Evolutionary conservation across 345 rosid species (phyloP), one percentile per base, ranked within the genome.

Genomic region (Populus tremula): DNA sequence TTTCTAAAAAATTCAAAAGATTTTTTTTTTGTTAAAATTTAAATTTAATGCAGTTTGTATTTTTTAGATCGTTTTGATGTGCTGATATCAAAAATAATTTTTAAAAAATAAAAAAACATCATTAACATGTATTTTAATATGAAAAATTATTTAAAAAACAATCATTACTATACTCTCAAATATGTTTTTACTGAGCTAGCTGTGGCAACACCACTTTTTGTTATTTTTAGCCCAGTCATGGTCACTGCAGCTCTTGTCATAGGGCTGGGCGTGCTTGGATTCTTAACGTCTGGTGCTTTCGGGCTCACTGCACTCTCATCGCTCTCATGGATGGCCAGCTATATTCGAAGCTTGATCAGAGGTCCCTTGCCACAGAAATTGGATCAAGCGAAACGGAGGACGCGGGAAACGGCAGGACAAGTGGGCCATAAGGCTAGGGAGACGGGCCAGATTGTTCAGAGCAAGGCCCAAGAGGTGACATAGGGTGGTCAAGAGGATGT

Each of bases 181-280:
- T n/a, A n/a, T n/a, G n/a, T n/a, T n/a, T n/a, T n/a, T 17, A 90
- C 89, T 10, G 97, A 91, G 62, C 86, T 91, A 21, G 77, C 84
- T 10, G 76, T 91, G 45, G 77, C 91, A 33, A 89, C 92, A 14
- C 96, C 97, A 1, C 71, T 92, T 47, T 86, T 95, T 50, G 56
- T 95, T 56, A 76, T 95, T 69, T 92, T 86, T 86, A 93, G 98
- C 86, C 99, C 93, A 0, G 86, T 95, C 53, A 78, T 95, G 4
- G 92, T 93, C 38, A 94, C 99, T 1, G 92, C 98, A 0, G 88
- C 89, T 17, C 75, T 91, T 17, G 80, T 72, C 7, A 68, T 93
- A 14, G 90, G 86, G 65, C 67, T 93, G 69, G 89, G 93, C 0
- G 84, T 91, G 84, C 47, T 82, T 1, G 99, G 90, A 11, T 89